Evolutionary conservation across 2,329 filamentous ascomycete genomes (phyloP), one percentile per base, ranked within the genome.

Genomic region (Escovopsis weberi): DNA sequence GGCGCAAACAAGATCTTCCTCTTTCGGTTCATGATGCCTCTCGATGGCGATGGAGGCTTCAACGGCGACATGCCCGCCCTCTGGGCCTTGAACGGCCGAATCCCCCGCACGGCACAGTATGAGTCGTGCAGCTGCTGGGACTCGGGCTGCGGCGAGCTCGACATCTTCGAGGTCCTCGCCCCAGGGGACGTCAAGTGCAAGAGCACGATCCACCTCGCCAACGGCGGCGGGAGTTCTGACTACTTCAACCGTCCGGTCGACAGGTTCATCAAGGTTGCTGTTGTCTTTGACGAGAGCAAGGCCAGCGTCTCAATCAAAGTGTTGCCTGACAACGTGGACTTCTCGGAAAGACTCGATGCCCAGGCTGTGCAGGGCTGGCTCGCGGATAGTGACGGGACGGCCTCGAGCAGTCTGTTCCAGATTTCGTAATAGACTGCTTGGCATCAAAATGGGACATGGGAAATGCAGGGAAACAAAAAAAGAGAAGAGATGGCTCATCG

Each of bases 21-120:
- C 48, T 71, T 83, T 51, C 73, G 85, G 52, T 83, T 87, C 59
- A 66, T 67, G 43, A 88, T 88, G 83, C 82, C 82, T 8, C 55
- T 69, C 39, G 72, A 74, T 44, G 71, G 70, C 47, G 56, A 65
- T 41, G 62, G 57, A n/a, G 65, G 64, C 44, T 66, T 66, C 52
- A 73, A 78, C 54, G 65, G 58, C 36, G 76, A 87, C 60, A 82
- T 82, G 71, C 82, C 83, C 8, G 78, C 82, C 36, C 71, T 81
- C 59, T 88, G 84, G 84, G 65, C 80, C 40, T 72, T 88, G 46
- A 88, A 88, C 61, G 78, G 75, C 15, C 70, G 75, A 46, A 84
- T 88, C 47, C 76, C 82, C 26, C 77, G 78, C 46, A 78, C 80
- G 5, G 64, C 72, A 5, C 82, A 87, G 59, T 87, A 87, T 63